Conservation (phyloP, 176 grass and related monocot genomes). For the Oropetium thomaeum region DNA sequence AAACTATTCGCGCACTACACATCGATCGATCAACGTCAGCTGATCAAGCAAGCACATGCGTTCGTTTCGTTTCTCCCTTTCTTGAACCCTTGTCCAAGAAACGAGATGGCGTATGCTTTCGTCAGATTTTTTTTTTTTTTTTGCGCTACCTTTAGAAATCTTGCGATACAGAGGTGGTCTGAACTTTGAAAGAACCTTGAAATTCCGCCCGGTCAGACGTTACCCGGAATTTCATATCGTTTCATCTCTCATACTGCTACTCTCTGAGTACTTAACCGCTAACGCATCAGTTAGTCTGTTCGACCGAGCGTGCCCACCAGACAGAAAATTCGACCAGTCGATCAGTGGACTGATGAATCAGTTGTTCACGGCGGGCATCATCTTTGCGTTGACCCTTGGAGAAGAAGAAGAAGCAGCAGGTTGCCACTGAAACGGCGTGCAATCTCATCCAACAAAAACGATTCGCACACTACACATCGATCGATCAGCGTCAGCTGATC, state of each 20-base stretch:
- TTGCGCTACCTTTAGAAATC: too few species aligned
- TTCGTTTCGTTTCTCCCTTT: slow-evolving; percentile 3
- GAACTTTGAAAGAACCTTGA: too few species aligned
- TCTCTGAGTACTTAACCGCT: background rate
- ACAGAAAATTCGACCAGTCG: background rate
- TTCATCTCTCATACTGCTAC: too few species aligned
- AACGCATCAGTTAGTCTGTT: too few species aligned
- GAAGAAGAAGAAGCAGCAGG: slow-evolving; percentile 36
- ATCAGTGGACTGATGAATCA: background rate
- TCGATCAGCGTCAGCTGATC: too few species aligned
- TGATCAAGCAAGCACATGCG: too few species aligned
- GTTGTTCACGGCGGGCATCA: background rate
- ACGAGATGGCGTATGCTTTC: background rate
- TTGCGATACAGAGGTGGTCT: too few species aligned
- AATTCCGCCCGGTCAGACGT: too few species aligned
- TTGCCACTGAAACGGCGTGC: background rate
- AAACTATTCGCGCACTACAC: background rate
- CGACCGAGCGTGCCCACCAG: too few species aligned
- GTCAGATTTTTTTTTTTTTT: too few species aligned
- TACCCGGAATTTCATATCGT: too few species aligned
- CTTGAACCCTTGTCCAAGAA: slow-evolving; percentile 49
- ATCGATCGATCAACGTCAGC: too few species aligned
- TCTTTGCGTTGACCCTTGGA: slow-evolving; percentile 26
- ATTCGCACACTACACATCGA: background rate
- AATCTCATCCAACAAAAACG: background rate